A percentile compares a stretch with the other conserved stretches of the same genome.
Evolutionary conservation across 805 yeast genomes (phyloP).

Genomic region (Saturnispora silvae): DNA sequence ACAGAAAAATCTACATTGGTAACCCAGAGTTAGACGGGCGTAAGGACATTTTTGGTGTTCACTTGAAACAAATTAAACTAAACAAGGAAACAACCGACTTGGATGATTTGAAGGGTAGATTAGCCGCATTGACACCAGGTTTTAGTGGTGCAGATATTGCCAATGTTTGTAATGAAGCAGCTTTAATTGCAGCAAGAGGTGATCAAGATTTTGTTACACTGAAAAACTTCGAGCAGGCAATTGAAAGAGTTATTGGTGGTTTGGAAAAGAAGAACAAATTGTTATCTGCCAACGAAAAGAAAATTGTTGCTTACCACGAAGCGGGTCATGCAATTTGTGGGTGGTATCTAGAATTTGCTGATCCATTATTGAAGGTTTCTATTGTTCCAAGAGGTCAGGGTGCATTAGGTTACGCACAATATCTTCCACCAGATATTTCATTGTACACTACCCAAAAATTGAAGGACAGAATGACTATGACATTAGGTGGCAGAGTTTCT

Average conservation of each 20-base stretch:
- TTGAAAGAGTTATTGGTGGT: constrained; percentile 93
- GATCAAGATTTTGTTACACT: constrained; percentile 52
- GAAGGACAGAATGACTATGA: constrained; percentile 82
- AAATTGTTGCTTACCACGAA: constrained; percentile 85
- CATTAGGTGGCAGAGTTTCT: constrained; percentile 84
- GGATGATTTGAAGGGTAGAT: constrained; percentile 64
- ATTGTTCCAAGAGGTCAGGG: constrained; percentile 93
- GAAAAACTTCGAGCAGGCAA: constrained; percentile 80
- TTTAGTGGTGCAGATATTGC: constrained; percentile 96
- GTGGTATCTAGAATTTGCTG: constrained; percentile 81
- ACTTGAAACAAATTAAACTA: constrained; percentile 50
- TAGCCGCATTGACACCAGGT: constrained; percentile 90
- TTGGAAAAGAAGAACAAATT: constrained; percentile 76
- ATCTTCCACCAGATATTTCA: constrained; percentile 82
- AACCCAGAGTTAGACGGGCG: constrained; percentile 86
- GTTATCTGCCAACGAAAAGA: constrained; percentile 70
- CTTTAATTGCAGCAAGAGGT: constrained; percentile 80
- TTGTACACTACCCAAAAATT: constrained; percentile 68
- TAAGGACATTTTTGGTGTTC: constrained; percentile 75
- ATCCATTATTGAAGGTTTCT: constrained; percentile 85
- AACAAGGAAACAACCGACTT: constrained; percentile 34
- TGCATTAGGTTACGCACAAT: constrained; percentile 93
- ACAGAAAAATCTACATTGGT: constrained; percentile 79
- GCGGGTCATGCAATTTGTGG: constrained; percentile 97
- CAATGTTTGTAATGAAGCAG: constrained; percentile 90